These are phyloP conservation scores for Pleoardoris graminearum DNA, from an alignment of 2,329 filamentous ascomycete species.

Conservation along the genomic window DNA sequence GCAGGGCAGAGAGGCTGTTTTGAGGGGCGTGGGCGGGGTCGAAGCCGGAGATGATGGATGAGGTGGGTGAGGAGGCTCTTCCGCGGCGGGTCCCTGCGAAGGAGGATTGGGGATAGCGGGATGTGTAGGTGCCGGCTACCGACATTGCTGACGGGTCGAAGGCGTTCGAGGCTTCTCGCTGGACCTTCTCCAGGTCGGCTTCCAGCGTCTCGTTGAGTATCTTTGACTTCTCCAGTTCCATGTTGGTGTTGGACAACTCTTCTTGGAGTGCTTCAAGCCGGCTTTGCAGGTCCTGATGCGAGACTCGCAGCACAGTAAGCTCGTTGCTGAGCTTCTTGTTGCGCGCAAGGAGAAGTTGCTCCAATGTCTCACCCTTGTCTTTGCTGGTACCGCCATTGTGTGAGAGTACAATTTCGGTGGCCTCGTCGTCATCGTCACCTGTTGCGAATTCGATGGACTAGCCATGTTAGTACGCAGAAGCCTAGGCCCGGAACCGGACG, in stretches of 20 bases:
- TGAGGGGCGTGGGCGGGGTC: constrained; percentile 52
- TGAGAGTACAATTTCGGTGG: constrained; percentile 38
- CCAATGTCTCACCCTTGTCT: constrained; percentile 76
- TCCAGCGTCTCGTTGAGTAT: constrained; percentile 87
- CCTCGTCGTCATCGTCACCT: constrained; percentile 67
- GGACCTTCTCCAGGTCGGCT: constrained; percentile 84
- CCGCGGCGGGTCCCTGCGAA: constrained; percentile 59
- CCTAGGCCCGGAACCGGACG: too few relatives aligned
- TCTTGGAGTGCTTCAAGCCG: constrained; percentile 80
- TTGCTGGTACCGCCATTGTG: constrained; percentile 58
- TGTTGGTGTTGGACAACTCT: constrained; percentile 79
- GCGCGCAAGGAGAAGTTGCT: constrained; percentile 85
- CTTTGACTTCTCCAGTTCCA: constrained; percentile 82
- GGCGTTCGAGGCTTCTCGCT: constrained; percentile 79
- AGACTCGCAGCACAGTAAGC: constrained; percentile 87
- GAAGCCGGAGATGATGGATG: constrained; percentile 97
- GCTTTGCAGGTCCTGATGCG: constrained; percentile 85
- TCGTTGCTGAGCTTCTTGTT: constrained; percentile 98
- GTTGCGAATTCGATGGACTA: constrained; percentile 93
- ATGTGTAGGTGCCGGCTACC: constrained; percentile 87
- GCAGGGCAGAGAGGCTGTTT: constrained; percentile 60
- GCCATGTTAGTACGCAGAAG: too few relatives aligned
- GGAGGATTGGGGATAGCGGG: constrained; percentile 71
- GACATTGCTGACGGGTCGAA: constrained; percentile 87
- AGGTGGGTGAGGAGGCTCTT: constrained; percentile 79